phyloP scores from a whole-genome alignment of 2,329 filamentous ascomycete genomes.

The Rutstroemia sydowiana region DNA sequence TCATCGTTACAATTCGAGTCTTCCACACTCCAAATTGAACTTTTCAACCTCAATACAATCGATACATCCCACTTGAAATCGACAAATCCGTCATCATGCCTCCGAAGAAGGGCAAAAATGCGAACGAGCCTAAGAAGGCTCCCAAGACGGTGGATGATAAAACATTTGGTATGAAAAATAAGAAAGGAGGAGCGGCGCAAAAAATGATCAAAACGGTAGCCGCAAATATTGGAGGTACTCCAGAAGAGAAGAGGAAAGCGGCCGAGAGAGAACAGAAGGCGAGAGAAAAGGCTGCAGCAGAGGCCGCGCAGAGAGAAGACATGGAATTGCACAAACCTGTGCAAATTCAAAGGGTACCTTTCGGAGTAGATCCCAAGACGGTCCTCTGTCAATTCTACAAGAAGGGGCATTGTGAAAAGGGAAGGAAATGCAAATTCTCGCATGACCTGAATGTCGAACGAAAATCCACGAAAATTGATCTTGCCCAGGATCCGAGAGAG shows the following conservation, averaged over 20 bases:
- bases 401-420: conserved; percentile 96
- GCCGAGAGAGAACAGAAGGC: conserved; percentile 63
- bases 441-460: conserved; percentile 86
- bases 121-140: conserved; percentile 43
- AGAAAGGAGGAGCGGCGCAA: conserved; percentile 88
- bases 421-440: conserved; percentile 94
- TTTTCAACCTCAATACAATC: no score
- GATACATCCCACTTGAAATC: not conserved
- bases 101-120: conserved; percentile 54
- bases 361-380: conserved; percentile 96
- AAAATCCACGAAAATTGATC: conserved; percentile 83
- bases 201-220: conserved; percentile 83
- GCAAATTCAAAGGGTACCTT: conserved; percentile 95
- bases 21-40: no score
- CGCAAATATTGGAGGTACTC: conserved; percentile 67
- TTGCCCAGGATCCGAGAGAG: conserved; percentile 79
- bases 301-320: conserved; percentile 72
- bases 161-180: conserved; percentile 99
- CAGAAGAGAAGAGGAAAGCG: conserved; percentile 77
- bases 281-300: conserved; percentile 85
- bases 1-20: not conserved
- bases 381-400: conserved; percentile 96
- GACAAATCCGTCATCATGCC: conserved; percentile 52
- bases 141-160: conserved; percentile 70
- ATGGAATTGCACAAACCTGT: conserved; percentile 81